A percentile compares a stretch with the other conserved stretches of the same genome.
Conservation (phyloP, 352 stramenopile genomes). For the Globisporangium radiosum region DNA sequence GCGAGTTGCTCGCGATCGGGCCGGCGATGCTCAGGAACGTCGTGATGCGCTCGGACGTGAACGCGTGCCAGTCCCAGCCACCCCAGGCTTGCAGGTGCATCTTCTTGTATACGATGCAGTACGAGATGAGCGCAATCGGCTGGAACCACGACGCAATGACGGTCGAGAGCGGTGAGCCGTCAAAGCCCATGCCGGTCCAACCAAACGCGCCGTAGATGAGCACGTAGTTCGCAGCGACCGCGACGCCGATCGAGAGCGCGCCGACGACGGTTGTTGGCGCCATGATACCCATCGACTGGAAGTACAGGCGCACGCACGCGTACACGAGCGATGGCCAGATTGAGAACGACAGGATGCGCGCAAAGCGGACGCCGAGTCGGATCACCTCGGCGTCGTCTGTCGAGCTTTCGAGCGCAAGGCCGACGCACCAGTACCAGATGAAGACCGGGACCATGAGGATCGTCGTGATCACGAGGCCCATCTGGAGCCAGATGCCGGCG, state of each 20-base stretch:
- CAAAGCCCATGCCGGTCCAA: slow-evolving; percentile 59
- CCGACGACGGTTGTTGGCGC: slow-evolving; percentile 65
- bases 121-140: slow-evolving; percentile 61
- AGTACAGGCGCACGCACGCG: slow-evolving; percentile 74
- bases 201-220: slow-evolving; percentile 53
- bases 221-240: slow-evolving; percentile 56
- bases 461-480: slow-evolving; percentile 26
- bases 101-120: slow-evolving; percentile 71
- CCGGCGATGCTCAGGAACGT: slow-evolving; percentile 65
- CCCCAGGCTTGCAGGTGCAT: slow-evolving; percentile 66
- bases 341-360: slow-evolving; percentile 72
- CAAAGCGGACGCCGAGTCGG: slow-evolving; percentile 53
- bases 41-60: slow-evolving; percentile 50
- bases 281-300: slow-evolving; percentile 81
- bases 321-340: slow-evolving; percentile 75
- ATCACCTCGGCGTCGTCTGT: slow-evolving; percentile 51
- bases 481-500: slow-evolving; percentile 31
- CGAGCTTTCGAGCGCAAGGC: slow-evolving; percentile 47
- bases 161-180: slow-evolving; percentile 67
- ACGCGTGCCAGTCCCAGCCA: slow-evolving; percentile 53
- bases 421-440: slow-evolving; percentile 40
- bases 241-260: slow-evolving; percentile 55
- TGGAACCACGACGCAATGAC: slow-evolving; percentile 81
- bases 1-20: slow-evolving; percentile 53
- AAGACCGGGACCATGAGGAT: slow-evolving; percentile 29